These are phyloP conservation scores for Primulina eburnea DNA, from an alignment of 257 asterid species.

Conservation along the genomic window DNA sequence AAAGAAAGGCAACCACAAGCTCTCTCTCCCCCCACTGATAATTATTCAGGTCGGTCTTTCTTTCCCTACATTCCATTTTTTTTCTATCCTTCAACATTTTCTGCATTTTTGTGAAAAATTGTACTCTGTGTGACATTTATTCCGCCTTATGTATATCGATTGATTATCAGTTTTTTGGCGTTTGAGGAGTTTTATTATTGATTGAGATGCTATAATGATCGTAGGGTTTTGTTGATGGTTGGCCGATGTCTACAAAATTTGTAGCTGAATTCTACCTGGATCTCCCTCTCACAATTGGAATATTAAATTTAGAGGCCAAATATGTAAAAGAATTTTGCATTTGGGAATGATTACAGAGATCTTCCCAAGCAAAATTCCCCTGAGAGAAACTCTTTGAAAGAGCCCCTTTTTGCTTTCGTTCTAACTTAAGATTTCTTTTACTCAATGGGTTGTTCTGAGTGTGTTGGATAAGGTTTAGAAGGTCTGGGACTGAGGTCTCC, in stretches of 20 bases:
- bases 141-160: too few relatives aligned
- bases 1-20: not conserved
- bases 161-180: not conserved
- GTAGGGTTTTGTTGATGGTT: not conserved
- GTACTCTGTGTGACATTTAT: too few relatives aligned
- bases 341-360: conserved; percentile 3
- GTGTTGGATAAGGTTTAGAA: not conserved
- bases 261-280: not conserved
- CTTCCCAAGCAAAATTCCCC: not conserved
- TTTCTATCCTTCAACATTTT: not conserved
- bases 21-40: conserved; percentile 1
- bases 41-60: conserved; percentile 4
- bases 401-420: not conserved
- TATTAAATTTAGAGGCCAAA: not conserved
- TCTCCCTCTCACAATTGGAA: not conserved
- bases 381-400: not conserved
- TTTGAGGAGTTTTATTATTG: not conserved
- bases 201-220: not conserved
- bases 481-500: conserved; percentile 7
- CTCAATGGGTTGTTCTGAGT: not conserved
- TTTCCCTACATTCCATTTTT: not conserved
- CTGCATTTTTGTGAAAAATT: not conserved
- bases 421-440: not conserved
- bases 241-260: not conserved
- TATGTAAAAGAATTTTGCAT: not conserved